Evolutionary conservation across 2,329 filamentous ascomycete species (phyloP).

Genomic region (Scolecobasidium constrictum): DNA sequence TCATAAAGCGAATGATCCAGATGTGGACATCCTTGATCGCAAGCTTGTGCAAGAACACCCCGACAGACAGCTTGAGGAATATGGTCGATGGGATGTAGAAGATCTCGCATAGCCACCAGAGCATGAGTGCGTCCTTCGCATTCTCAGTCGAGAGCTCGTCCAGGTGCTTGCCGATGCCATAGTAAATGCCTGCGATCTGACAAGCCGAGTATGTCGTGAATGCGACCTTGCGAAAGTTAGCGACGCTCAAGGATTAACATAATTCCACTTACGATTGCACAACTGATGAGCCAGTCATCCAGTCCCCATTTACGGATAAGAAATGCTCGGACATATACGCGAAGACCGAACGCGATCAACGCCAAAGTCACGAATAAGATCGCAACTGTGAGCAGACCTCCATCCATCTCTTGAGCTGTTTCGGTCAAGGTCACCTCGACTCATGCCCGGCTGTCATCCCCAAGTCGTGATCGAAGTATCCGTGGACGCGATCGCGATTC

Average conservation of each 20-base stretch:
- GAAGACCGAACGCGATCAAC: constrained; percentile 4
- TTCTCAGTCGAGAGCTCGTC: not conserved
- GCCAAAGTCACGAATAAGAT: not conserved
- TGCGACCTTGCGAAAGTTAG: not conserved
- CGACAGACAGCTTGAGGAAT: constrained; percentile 7
- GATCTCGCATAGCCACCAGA: constrained; percentile 9
- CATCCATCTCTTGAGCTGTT: no score
- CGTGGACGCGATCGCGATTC: no score
- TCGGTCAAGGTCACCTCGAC: no score
- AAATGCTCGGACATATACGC: not conserved
- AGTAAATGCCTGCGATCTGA: not conserved
- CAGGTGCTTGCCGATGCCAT: constrained; percentile 4
- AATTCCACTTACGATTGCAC: constrained; percentile 6
- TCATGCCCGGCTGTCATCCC: no score
- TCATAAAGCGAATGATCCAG: constrained; percentile 6
- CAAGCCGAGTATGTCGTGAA: not conserved
- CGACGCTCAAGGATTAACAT: not conserved
- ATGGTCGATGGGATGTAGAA: constrained; percentile 9
- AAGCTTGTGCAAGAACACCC: constrained; percentile 5
- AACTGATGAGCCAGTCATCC: constrained; percentile 9
- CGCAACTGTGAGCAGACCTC: not conserved
- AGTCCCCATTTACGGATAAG: constrained; percentile 7
- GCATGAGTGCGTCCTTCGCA: not conserved
- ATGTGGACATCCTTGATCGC: constrained; percentile 2
- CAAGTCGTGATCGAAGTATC: no score